These are phyloP conservation scores for Nakazawaea sp. DNA, from an alignment of 805 yeast genomes.

Conservation along the genomic window DNA sequence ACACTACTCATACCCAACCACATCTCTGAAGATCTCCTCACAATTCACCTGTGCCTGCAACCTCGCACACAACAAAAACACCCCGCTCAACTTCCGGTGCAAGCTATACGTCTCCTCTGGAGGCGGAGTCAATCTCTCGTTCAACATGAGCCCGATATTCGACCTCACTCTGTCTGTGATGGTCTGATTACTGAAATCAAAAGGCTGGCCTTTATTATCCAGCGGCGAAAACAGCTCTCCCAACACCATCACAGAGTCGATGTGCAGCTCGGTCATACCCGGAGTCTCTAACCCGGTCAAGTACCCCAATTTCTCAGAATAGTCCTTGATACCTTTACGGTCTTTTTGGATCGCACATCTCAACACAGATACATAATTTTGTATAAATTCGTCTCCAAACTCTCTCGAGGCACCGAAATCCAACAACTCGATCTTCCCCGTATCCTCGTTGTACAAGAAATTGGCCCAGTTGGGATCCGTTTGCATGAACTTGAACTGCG, in stretches of 20 bases:
- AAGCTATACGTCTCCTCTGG: conserved; percentile 98
- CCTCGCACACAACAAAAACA: conserved; percentile 82
- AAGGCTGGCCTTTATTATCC: conserved; percentile 42
- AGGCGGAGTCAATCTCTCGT: conserved; percentile 90
- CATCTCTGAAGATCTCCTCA: conserved; percentile 64
- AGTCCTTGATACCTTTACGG: conserved; percentile 52
- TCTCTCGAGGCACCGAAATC: conserved; percentile 96
- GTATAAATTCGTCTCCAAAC: conserved; percentile 60
- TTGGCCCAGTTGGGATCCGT: conserved; percentile 99
- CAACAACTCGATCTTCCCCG: conserved; percentile 71
- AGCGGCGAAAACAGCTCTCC: conserved; percentile 83
- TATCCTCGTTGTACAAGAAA: conserved; percentile 71
- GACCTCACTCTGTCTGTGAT: conserved; percentile 89
- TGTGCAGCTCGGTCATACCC: conserved; percentile 86
- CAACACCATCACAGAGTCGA: conserved; percentile 80
- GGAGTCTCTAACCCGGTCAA: conserved; percentile 86
- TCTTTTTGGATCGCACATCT: conserved; percentile 71
- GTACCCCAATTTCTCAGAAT: conserved; percentile 73
- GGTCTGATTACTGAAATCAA: conserved; percentile 77
- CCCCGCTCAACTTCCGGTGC: conserved; percentile 93
- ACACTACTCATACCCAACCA: conserved; percentile 61
- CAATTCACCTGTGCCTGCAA: conserved; percentile 81
- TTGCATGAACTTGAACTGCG: conserved; percentile 86
- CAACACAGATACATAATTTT: conserved; percentile 61
- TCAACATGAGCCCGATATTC: conserved; percentile 83